Base-by-base conservation (phyloP, 1,284 basidiomycete genomes). In the Apiotrichum sp. region DNA sequence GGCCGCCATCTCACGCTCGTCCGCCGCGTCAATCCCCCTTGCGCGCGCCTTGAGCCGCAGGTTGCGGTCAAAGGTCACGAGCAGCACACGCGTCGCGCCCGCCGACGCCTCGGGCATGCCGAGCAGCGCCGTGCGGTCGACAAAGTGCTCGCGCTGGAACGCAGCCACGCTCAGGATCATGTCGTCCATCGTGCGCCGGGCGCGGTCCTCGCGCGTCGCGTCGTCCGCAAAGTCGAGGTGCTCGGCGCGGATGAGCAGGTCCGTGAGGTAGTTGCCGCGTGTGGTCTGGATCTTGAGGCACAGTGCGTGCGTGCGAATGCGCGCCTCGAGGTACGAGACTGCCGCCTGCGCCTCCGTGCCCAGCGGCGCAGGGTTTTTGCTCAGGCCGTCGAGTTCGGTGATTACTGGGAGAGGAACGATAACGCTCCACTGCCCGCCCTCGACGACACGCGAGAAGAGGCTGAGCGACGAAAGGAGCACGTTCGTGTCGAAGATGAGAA, bases 231-330 rank as follows among this genome's bases (percentile, higher is more conserved):
- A 90, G 61, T 90, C 86, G 61, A 95, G 83, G 58, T 88, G 83
- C 74, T 98, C 95, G 2, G 83, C 86, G 11, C 93, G 84, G 42
- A 98, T 84, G 63, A 78, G 86, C 38, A 98, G 81, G 50, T 87
- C 88, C 2, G 83, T 81, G 2, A 98, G 81, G 72, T 97, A 98
- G 73, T 98, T 98, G 64, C 95, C 95, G 59, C 87, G 86, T 13
- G 87, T 88, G 0, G 96, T 98, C 75, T 93, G 92, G 9, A 98
- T 86, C 77, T 98, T 97, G 75, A 98, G 83, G 14, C 85, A 87
- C 4, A 80, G 78, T 1, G 85, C 76, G 65, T 90, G 86, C 5
- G 85, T 81, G 50, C 86, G 86, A 58, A 97, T 78, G 62, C 85
- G 85, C n/a, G 81, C 78, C 14, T 83, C 84, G 63, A 97, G 82